These are phyloP conservation scores for Phytopythium sindhum DNA, from an alignment of 352 stramenopile genomes.

Conservation along the genomic window DNA sequence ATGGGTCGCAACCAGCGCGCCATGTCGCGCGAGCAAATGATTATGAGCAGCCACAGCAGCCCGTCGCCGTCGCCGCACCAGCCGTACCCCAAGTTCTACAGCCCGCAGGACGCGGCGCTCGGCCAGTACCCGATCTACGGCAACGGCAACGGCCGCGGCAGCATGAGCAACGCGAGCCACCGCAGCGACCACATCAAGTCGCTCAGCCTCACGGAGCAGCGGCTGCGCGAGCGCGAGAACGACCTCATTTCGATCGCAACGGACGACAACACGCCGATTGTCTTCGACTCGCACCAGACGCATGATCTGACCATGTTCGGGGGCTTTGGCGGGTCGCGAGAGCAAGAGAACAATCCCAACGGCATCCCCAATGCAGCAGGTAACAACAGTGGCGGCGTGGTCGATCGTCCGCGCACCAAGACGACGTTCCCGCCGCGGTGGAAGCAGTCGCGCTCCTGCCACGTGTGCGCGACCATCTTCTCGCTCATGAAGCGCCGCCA, in stretches of 20 bases:
- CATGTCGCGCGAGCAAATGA: constrained; percentile 18
- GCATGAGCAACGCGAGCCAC: constrained; percentile 12
- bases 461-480: constrained; percentile 63
- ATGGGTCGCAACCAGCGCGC: constrained; percentile 21
- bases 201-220: constrained; percentile 50
- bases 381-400: constrained; percentile 4
- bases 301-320: constrained; percentile 25
- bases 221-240: constrained; percentile 57
- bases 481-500: constrained; percentile 72
- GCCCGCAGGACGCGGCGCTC: constrained; percentile 7
- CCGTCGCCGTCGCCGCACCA: constrained; percentile 7
- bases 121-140: constrained; percentile 23
- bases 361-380: constrained; percentile 14
- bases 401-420: constrained; percentile 28
- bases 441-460: constrained; percentile 70
- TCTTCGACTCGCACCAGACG: constrained; percentile 16
- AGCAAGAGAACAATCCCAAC: constrained; percentile 23
- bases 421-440: constrained; percentile 66
- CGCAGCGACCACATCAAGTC: constrained; percentile 49
- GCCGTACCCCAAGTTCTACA: constrained; percentile 16
- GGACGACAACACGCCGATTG: constrained; percentile 35
- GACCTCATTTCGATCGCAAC: constrained; percentile 56
- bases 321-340: constrained; percentile 27
- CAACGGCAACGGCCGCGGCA: constrained; percentile 11
- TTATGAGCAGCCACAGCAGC: constrained; percentile 20